phyloP scores from a whole-genome alignment of 1,284 basidiomycete species.

The Boletus subluridellus region DNA sequence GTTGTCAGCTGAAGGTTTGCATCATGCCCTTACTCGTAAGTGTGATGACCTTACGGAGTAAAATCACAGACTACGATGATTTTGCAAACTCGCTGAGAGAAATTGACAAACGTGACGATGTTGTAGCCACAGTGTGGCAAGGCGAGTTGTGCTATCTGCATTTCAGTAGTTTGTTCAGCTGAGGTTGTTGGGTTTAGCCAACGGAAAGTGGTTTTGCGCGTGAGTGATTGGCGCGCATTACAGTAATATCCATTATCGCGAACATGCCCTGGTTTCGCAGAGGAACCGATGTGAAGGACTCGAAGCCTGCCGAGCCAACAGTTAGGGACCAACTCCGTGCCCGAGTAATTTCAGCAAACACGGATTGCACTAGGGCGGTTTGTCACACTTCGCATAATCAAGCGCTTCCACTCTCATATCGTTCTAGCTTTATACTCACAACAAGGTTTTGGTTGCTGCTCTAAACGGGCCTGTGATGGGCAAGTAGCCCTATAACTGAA shows the following conservation, averaged over 20 bases:
- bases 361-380: slow-evolving; percentile 62
- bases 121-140: slow-evolving; percentile 65
- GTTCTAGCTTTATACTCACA: slow-evolving; percentile 57
- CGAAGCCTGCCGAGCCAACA: slow-evolving; percentile 20
- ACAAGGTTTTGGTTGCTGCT: slow-evolving; percentile 63
- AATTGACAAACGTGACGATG: slow-evolving; percentile 59
- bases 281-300: slow-evolving; percentile 52
- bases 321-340: slow-evolving; percentile 45
- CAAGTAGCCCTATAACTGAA: slow-evolving; percentile 21
- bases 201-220: slow-evolving; percentile 71
- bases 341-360: slow-evolving; percentile 48
- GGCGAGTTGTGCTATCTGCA: slow-evolving; percentile 37
- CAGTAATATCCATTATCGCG: neutral
- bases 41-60: neutral
- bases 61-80: slow-evolving; percentile 53
- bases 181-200: slow-evolving; percentile 39
- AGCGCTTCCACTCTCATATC: neutral
- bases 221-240: slow-evolving; percentile 34
- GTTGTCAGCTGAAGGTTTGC: slow-evolving; percentile 52
- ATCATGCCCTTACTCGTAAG: neutral
- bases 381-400: slow-evolving; percentile 16
- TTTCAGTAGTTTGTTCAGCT: neutral
- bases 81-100: slow-evolving; percentile 56
- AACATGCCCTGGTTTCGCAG: slow-evolving; percentile 26
- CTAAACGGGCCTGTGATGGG: slow-evolving; percentile 73